These are phyloP conservation scores for Letharia columbiana DNA, from an alignment of 495 filamentous ascomycete species.

Conservation along the genomic window DNA sequence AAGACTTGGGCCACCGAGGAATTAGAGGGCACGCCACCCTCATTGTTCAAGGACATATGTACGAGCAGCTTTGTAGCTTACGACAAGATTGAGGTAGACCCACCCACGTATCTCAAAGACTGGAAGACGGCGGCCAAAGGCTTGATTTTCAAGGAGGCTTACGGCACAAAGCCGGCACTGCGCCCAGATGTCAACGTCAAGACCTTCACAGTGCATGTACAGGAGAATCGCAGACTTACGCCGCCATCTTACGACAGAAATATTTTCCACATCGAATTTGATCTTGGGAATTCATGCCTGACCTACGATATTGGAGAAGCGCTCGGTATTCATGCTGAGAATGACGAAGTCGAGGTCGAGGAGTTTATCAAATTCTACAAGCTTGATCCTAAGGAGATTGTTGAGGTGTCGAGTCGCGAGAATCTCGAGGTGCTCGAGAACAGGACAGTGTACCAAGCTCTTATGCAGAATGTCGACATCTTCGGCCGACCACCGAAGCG, in stretches of 20 bases:
- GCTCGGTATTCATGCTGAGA: slow-evolving; percentile 93
- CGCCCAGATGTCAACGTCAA: slow-evolving; percentile 79
- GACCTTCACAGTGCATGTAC: slow-evolving; percentile 80
- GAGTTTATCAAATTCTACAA: slow-evolving; percentile 88
- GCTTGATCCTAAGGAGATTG: slow-evolving; percentile 69
- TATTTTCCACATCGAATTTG: slow-evolving; percentile 99
- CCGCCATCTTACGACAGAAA: slow-evolving; percentile 88
- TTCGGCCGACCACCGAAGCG: slow-evolving; percentile 94
- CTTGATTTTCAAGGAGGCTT: slow-evolving; percentile 91
- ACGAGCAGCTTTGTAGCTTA: slow-evolving; percentile 76
- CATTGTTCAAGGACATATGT: slow-evolving; percentile 53
- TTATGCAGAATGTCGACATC: slow-evolving; percentile 92
- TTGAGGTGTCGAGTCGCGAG: slow-evolving; percentile 85
- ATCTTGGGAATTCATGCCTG: slow-evolving; percentile 79
- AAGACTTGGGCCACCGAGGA: slow-evolving; percentile 67
- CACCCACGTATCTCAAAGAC: slow-evolving; percentile 54
- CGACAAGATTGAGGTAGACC: slow-evolving; percentile 65
- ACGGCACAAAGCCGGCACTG: slow-evolving; percentile 59
- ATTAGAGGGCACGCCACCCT: slow-evolving; percentile 41
- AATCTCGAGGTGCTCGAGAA: slow-evolving; percentile 69
- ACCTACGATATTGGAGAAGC: slow-evolving; percentile 97
- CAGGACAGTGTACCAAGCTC: slow-evolving; percentile 85
- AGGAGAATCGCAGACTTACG: slow-evolving; percentile 90
- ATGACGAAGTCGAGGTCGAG: slow-evolving; percentile 66
- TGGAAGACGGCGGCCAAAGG: slow-evolving; percentile 81